Percentiles rank a stretch among this genome's conserved stretches.
Conservation (phyloP, 2,329 filamentous ascomycete species). For the Stemphylium lycopersici region DNA sequence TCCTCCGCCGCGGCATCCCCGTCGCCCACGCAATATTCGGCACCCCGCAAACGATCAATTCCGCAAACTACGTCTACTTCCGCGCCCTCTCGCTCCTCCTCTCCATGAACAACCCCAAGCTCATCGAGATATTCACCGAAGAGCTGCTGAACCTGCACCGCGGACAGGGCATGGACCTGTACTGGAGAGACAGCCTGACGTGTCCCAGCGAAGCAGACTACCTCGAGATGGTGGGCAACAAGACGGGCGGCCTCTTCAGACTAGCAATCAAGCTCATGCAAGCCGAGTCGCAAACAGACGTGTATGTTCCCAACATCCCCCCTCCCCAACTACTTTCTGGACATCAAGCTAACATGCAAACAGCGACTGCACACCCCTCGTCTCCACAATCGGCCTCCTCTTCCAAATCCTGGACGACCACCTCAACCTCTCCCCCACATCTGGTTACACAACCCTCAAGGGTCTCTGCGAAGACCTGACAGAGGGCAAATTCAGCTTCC, state of each 20-base stretch:
- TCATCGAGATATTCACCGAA: constrained; percentile 76
- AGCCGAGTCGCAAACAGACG: constrained; percentile 64
- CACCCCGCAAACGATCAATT: constrained; percentile 86
- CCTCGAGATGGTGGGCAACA: constrained; percentile 92
- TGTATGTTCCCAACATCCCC: constrained; percentile 44
- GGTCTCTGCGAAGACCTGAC: constrained; percentile 94
- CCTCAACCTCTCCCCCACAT: constrained; percentile 71
- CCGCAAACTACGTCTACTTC: constrained; percentile 89
- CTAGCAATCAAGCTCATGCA: constrained; percentile 89
- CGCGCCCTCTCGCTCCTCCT: constrained; percentile 76
- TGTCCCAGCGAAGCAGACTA: constrained; percentile 89
- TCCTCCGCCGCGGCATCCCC: constrained; percentile 77
- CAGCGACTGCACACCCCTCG: constrained; percentile 78
- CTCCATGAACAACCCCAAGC: constrained; percentile 70
- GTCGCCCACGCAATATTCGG: constrained; percentile 87
- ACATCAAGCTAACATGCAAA: not conserved
- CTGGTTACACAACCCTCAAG: constrained; percentile 80
- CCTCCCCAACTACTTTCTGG: not conserved
- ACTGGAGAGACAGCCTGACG: constrained; percentile 84
- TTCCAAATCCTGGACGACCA: constrained; percentile 96
- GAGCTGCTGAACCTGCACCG: constrained; percentile 84
- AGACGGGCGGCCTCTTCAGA: constrained; percentile 86
- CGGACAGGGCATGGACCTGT: constrained; percentile 89
- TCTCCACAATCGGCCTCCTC: constrained; percentile 82
- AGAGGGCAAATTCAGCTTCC: constrained; percentile 96